Base-by-base conservation (phyloP, 2,329 filamentous ascomycete species). In the Dothidotthia symphoricarpi region DNA sequence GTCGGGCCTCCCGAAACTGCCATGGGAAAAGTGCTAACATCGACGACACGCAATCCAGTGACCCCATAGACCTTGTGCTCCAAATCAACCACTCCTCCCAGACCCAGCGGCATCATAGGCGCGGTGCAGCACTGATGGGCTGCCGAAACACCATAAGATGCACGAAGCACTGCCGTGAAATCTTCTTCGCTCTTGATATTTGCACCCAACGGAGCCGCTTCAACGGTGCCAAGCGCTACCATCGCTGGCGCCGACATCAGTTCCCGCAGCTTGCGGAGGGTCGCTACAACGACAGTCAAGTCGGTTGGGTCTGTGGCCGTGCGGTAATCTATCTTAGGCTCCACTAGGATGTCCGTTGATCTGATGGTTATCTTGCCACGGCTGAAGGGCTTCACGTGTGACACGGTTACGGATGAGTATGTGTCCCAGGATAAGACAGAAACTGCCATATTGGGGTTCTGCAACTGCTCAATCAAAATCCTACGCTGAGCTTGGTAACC, bases 341-440 rank as follows among this genome's bases (percentile, higher is more conserved):
- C 28, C 7, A 39, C 48, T 3, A 39, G 27, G 3, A 61, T 57
- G 32, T 64, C 47, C n/a, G 54, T 47, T 6, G 55, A 49, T 39
- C 61, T 58, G 7, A 65, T 52, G 10, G 46, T 47, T 25, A 66
- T 55, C 15, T 55, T 55, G 14, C 64, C 64, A 30, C 64, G 56
- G 8, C 43, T 52, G 28, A 66, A 47, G 2, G 65, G 53, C 24
- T 56, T 31, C 31, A 48, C 26, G 13, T 43, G 34, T 12, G 34
- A 32, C 1, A 40, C 31, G n/a, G 35, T 16, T 3, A 33, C 38
- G 7, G 38, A 40, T 0, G 32, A 31, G 38, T 27, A 28, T 12
- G 38, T 31, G 1, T 28, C 28, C 11, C 34, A 28, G 2, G 38
- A 28, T 9, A 22, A 6, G 19, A 22, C 19, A 5, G 19, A 22